These are phyloP conservation scores for Calonectria naviculata DNA, from an alignment of 2,329 filamentous ascomycete genomes.

Conservation along the genomic window DNA sequence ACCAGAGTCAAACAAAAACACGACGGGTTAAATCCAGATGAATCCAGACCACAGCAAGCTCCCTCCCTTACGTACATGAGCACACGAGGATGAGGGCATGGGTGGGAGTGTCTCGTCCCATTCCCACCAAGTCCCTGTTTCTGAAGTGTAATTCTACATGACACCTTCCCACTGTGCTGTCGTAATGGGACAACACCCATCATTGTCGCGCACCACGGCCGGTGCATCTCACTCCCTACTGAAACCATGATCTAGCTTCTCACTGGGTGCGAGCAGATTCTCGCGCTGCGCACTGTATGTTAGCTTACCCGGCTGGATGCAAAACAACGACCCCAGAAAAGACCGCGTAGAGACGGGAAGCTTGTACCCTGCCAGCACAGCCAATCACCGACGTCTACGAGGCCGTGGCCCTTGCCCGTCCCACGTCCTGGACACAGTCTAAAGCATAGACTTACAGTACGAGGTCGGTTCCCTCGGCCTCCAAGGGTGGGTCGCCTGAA, in stretches of 20 bases:
- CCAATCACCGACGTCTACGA: constrained; percentile 28
- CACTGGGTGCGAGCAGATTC: constrained; percentile 20
- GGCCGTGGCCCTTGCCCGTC: constrained; percentile 21
- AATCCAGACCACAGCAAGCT: not conserved
- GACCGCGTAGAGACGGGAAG: constrained; percentile 21
- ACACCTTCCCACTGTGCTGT: constrained; percentile 11
- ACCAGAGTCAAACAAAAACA: not conserved
- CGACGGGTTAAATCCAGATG: not conserved
- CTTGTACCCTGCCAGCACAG: constrained; percentile 25
- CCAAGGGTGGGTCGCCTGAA: constrained; percentile 27
- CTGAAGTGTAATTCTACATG: not conserved
- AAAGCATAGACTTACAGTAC: not conserved
- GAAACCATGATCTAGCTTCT: constrained; percentile 36
- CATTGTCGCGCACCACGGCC: constrained; percentile 30
- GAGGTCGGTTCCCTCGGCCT: constrained; percentile 25
- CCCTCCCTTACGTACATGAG: not conserved
- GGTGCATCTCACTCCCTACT: constrained; percentile 27
- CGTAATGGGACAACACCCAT: constrained; percentile 34
- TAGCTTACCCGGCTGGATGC: constrained; percentile 27
- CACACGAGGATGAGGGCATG: not conserved
- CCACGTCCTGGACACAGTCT: constrained; percentile 23
- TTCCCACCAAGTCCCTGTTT: not conserved
- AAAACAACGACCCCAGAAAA: not conserved
- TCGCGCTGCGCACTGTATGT: constrained; percentile 18
- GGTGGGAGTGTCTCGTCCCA: not conserved